Percentiles rank a stretch among this genome's conserved stretches.
phyloP scores from a whole-genome alignment of 2,329 filamentous ascomycete species.

The Cadophora malorum region DNA sequence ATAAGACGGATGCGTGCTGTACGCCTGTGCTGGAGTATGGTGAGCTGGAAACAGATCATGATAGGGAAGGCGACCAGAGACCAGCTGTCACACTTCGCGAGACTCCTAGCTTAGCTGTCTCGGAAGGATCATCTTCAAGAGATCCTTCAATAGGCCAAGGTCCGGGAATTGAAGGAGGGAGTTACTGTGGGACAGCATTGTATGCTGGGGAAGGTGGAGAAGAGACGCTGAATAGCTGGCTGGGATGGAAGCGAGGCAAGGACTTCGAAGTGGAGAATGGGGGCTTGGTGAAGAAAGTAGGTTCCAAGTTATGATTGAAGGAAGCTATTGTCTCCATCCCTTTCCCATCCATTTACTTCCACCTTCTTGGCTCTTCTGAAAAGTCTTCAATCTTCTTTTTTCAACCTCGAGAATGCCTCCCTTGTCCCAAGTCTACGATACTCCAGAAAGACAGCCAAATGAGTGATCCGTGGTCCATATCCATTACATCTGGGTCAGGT shows the following conservation, averaged over 20 bases:
- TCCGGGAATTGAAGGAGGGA: conserved; percentile 66
- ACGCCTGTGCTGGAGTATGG: conserved; percentile 81
- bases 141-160: conserved; percentile 60
- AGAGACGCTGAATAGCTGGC: conserved; percentile 71
- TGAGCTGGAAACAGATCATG: conserved; percentile 65
- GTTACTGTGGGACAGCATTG: conserved; percentile 68
- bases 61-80: conserved; percentile 71
- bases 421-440: conserved; percentile 13
- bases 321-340: conserved; percentile 11
- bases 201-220: conserved; percentile 75
- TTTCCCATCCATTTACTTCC: background rate
- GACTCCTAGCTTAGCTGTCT: conserved; percentile 72
- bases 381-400: background rate
- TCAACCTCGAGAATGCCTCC: background rate
- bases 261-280: conserved; percentile 74
- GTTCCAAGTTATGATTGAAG: conserved; percentile 51
- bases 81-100: conserved; percentile 71
- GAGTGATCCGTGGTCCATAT: background rate
- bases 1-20: conserved; percentile 90
- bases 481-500: background rate
- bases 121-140: conserved; percentile 51
- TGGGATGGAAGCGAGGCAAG: conserved; percentile 75
- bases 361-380: background rate
- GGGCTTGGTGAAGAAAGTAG: conserved; percentile 59
- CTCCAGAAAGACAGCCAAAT: background rate